Base-by-base conservation (phyloP, 345 rosid genomes). In the Nasturtium officinale region DNA sequence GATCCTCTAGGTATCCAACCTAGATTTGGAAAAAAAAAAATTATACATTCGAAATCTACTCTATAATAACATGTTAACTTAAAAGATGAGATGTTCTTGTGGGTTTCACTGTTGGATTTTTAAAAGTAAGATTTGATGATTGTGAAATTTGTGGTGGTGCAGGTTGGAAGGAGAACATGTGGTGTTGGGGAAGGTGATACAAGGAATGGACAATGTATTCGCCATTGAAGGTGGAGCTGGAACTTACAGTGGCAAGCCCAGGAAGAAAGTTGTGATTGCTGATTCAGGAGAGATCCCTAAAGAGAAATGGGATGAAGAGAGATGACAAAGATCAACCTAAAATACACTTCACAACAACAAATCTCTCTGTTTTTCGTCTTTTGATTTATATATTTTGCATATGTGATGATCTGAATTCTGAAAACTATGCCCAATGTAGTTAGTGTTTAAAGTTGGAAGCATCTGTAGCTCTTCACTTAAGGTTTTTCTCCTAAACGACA, bases 91-190 rank as follows among this genome's bases (percentile, higher is more conserved):
- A 17, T n/a, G 7, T 15, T 35, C 55, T 12, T 16, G 32, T 38
- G 65, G 4, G 13, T 30, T 45, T 53, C 55, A 17, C 6, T 55
- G 57, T 58, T 56, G 16, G 5, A 32, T 23, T 38, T 4, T 6
- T 3, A n/a, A 21, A 15, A 15, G 6, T 26, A 55, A 5, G 25
- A 23, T 37, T 75, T 46, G 51, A 35, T 60, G 26, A 30, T 25
- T 60, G 69, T 55, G 55, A 32, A 30, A 61, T 43, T 33, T 42
- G 48, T 67, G 46, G 51, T 76, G 48, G 9, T 37, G 46, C 32
- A 92, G 98, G 97, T 83, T 95, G 90, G 99, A 95, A 65, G 96
- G 96, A 54, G 97, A 91, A 77, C 99, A 95, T 42, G 97, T 90
- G 20, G 99, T 89, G 10, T 87, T 95, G 2, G 99, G 99, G 58